Evolutionary conservation across 2,329 filamentous ascomycete species (phyloP).

Genomic region (Alternaria consortialis): DNA sequence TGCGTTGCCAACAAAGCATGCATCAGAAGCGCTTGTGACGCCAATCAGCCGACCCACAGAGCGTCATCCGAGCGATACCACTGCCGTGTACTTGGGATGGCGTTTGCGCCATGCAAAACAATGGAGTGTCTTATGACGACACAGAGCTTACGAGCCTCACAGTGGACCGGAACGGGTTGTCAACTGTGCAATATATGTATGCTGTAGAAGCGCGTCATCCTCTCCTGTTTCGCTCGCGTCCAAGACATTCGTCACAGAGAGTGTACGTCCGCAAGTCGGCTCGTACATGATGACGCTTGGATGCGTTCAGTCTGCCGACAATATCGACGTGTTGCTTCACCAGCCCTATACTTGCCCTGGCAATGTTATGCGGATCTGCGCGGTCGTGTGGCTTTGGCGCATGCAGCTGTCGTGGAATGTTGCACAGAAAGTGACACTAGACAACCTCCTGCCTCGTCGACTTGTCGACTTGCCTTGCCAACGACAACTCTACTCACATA

Average conservation of each 20-base stretch:
- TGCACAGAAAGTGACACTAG: conserved; percentile 34
- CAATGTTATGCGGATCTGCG: conserved; percentile 35
- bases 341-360: conserved; percentile 23
- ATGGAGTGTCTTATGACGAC: conserved; percentile 34
- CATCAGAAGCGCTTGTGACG: conserved; percentile 43
- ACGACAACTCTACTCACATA: conserved; percentile 17
- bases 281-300: conserved; percentile 11
- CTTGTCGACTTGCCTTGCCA: conserved; percentile 16
- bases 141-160: conserved; percentile 21
- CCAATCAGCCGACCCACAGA: conserved; percentile 37
- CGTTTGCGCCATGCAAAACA: conserved; percentile 25
- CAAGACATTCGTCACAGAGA: background rate
- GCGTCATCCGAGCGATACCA: conserved; percentile 34
- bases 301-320: conserved; percentile 15
- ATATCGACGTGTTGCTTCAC: conserved; percentile 22
- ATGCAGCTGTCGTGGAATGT: conserved; percentile 32
- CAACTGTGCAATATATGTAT: background rate
- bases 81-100: conserved; percentile 41
- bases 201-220: conserved; percentile 1
- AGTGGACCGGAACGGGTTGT: conserved; percentile 12
- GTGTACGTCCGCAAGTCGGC: background rate
- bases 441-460: conserved; percentile 20
- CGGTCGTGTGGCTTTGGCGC: conserved; percentile 33
- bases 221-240: background rate
- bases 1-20: conserved; percentile 51